phyloP scores from a whole-genome alignment of 148 eudicot species.

The Limonium bicolor region DNA sequence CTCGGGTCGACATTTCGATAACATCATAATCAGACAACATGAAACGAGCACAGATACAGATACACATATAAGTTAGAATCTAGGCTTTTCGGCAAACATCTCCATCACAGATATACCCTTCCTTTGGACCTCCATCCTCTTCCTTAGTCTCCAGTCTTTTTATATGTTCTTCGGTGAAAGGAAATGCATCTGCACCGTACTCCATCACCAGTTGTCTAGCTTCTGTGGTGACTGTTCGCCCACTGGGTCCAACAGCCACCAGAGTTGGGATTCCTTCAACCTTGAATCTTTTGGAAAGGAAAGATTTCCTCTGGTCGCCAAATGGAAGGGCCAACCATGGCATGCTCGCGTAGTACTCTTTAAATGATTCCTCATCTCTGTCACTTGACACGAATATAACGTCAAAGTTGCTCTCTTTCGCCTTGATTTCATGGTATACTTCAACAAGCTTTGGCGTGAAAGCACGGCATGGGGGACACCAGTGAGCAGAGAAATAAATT shows the following conservation, averaged over 20 bases:
- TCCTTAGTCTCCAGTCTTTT: conserved; percentile 15
- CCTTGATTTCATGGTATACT: conserved; percentile 38
- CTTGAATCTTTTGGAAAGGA: conserved; percentile 23
- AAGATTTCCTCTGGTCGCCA: conserved; percentile 31
- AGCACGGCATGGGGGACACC: conserved; percentile 52
- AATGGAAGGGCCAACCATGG: conserved; percentile 53
- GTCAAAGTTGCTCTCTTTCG: conserved; percentile 29
- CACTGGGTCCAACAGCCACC: conserved; percentile 31
- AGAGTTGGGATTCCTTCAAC: conserved; percentile 32
- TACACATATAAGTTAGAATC: no score
- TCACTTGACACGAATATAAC: conserved; percentile 41
- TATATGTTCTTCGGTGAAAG: conserved; percentile 36
- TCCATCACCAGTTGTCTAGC: conserved; percentile 19
- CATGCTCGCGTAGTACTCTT: conserved; percentile 30
- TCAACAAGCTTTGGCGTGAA: conserved; percentile 36
- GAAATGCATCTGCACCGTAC: conserved; percentile 42
- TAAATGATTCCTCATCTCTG: conserved; percentile 23
- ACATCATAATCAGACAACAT: no score
- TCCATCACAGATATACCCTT: conserved; percentile 37
- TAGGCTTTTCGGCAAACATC: conserved; percentile 30
- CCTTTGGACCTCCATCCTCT: conserved; percentile 26
- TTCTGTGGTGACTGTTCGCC: conserved; percentile 28
- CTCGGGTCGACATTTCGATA: no score
- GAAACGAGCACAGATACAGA: no score
- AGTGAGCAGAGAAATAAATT: conserved; percentile 48